Percentiles rank a stretch among this genome's conserved stretches.
Evolutionary conservation across 2,329 filamentous ascomycete genomes (phyloP).

Genomic region (Leptographium procerum): DNA sequence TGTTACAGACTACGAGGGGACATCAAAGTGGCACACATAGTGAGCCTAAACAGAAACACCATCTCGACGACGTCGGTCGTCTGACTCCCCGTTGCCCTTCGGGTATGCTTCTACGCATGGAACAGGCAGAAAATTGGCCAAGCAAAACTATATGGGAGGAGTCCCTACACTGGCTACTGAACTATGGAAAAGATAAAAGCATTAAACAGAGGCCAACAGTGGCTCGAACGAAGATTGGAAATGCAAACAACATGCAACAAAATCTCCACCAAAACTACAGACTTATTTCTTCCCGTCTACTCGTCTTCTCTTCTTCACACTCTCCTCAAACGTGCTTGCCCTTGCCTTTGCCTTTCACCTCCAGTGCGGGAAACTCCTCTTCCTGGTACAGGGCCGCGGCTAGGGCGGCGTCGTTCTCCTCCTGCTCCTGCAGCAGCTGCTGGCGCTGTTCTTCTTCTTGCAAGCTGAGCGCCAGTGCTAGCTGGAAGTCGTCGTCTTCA

Average conservation of each 20-base stretch:
- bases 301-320: not conserved
- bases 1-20: too few relatives aligned
- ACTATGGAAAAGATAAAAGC: not conserved
- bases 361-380: slow-evolving; percentile 20
- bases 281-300: not conserved
- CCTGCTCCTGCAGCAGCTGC: slow-evolving; percentile 4
- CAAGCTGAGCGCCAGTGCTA: slow-evolving; percentile 49
- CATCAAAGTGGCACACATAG: too few relatives aligned
- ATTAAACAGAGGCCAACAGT: not conserved
- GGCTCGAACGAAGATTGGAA: not conserved
- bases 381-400: slow-evolving; percentile 14
- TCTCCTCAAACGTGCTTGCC: slow-evolving; percentile 4
- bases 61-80: too few relatives aligned
- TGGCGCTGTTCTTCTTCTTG: slow-evolving; percentile 37
- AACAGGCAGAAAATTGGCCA: too few relatives aligned
- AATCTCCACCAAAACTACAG: not conserved
- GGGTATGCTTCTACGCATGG: too few relatives aligned
- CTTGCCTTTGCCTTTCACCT: slow-evolving; percentile 21
- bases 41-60: too few relatives aligned
- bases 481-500: slow-evolving; percentile 44
- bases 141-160: too few relatives aligned
- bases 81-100: too few relatives aligned
- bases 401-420: slow-evolving; percentile 10
- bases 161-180: not conserved
- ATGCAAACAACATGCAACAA: not conserved